Evolutionary conservation across 176 grass and related monocot genomes (phyloP).

Genomic region (Triticum dicoccoides): DNA sequence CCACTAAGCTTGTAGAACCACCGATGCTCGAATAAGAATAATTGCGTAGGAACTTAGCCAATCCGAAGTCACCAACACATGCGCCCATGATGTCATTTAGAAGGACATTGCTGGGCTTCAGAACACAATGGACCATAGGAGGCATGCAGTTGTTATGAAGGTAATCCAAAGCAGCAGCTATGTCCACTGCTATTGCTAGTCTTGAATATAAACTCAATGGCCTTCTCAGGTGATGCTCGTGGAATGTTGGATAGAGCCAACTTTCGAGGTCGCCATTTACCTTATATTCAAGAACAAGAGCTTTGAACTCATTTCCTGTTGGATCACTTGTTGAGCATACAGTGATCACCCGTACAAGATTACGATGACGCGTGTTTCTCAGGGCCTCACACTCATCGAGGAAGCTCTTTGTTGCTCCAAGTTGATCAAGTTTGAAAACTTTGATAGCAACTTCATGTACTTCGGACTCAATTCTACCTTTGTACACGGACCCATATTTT

Average conservation of each 20-base stretch:
- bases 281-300: constrained; percentile 49
- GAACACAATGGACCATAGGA: constrained; percentile 52
- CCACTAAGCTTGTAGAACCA: constrained; percentile 17
- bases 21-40: not conserved
- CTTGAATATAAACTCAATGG: constrained; percentile 35
- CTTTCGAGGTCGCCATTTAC: constrained; percentile 49
- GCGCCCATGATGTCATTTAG: constrained; percentile 37
- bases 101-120: constrained; percentile 56
- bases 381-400: constrained; percentile 48
- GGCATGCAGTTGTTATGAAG: constrained; percentile 31
- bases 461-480: constrained; percentile 8
- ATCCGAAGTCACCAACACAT: constrained; percentile 41
- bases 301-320: constrained; percentile 52
- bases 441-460: constrained; percentile 37
- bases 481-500: constrained; percentile 46
- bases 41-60: constrained; percentile 27
- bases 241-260: constrained; percentile 37
- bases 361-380: constrained; percentile 47
- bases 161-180: constrained; percentile 52
- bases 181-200: constrained; percentile 36
- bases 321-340: constrained; percentile 33
- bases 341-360: constrained; percentile 43
- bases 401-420: constrained; percentile 34
- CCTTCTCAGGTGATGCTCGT: not conserved
- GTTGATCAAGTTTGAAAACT: constrained; percentile 46